Percentiles rank a stretch among this genome's conserved stretches.
Conservation (phyloP, 257 asterid species). For the Capsicum rhomboideum region DNA sequence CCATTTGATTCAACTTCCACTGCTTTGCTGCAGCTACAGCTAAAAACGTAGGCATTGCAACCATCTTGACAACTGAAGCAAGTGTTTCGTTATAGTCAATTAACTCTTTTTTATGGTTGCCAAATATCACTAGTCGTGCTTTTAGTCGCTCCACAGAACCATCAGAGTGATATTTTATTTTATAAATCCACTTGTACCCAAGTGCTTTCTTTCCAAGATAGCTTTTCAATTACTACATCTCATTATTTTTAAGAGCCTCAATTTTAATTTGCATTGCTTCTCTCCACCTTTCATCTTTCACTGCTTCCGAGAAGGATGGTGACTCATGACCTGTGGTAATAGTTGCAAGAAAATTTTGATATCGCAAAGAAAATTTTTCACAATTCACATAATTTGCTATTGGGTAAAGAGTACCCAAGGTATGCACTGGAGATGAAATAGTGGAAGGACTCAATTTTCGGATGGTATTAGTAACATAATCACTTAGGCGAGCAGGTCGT, state of each 20-base stretch:
- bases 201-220: neutral
- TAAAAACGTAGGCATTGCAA: neutral
- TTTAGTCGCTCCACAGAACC: too few species aligned
- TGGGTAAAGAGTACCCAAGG: conserved; percentile 2
- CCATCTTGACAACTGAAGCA: neutral
- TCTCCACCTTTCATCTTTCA: neutral
- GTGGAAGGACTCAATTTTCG: too few species aligned
- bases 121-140: too few species aligned
- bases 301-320: neutral
- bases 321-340: neutral
- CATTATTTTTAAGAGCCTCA: neutral
- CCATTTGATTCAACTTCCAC: neutral
- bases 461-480: neutral
- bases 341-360: neutral
- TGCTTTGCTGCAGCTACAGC: neutral
- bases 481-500: neutral
- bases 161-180: too few species aligned
- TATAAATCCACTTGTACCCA: neutral
- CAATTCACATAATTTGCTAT: neutral
- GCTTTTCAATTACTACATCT: neutral
- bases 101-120: neutral
- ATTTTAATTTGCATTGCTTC: neutral
- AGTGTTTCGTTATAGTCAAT: neutral
- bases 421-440: neutral
- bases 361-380: neutral